A percentile compares a stretch with the other conserved stretches of the same genome.
These are phyloP conservation scores for Deuterostichococcus epilithicus DNA, from an alignment of 139 green algal genomes.

Conservation along the genomic window DNA sequence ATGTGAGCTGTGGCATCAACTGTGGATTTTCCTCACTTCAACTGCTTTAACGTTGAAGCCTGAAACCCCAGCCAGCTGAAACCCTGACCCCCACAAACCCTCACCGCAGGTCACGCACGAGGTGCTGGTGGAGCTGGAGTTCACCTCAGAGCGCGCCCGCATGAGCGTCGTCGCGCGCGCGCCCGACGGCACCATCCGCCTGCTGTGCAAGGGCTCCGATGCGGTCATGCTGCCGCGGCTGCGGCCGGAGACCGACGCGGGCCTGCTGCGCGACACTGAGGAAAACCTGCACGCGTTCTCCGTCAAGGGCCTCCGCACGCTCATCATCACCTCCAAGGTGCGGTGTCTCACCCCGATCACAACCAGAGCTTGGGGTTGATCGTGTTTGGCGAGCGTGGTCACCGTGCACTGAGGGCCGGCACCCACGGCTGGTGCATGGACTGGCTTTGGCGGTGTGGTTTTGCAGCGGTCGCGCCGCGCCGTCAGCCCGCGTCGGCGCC, in stretches of 20 bases:
- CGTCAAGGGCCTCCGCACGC: conserved; percentile 45
- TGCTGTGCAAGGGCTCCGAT: conserved; percentile 90
- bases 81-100: not conserved
- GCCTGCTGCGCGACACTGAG: conserved; percentile 26
- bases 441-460: too few relatives aligned
- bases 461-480: too few relatives aligned
- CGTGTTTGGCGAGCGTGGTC: too few relatives aligned
- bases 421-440: too few relatives aligned
- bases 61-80: too few relatives aligned
- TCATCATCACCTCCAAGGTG: conserved; percentile 28
- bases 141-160: conserved; percentile 72
- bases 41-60: conserved; percentile 1
- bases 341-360: not conserved
- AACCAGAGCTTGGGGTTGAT: too few relatives aligned
- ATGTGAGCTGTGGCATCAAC: too few relatives aligned
- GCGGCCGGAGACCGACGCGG: conserved; percentile 10
- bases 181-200: conserved; percentile 61
- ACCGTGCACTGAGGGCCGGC: too few relatives aligned
- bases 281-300: conserved; percentile 38
- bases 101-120: conserved; percentile 53
- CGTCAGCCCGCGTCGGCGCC: too few relatives aligned
- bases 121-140: conserved; percentile 91
- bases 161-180: conserved; percentile 62
- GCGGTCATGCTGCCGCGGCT: conserved; percentile 71
- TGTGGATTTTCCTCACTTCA: too few relatives aligned